Evolutionary conservation across 2,329 filamentous ascomycete genomes (phyloP).

Genomic region (Aspergillus fumigatiaffinis): DNA sequence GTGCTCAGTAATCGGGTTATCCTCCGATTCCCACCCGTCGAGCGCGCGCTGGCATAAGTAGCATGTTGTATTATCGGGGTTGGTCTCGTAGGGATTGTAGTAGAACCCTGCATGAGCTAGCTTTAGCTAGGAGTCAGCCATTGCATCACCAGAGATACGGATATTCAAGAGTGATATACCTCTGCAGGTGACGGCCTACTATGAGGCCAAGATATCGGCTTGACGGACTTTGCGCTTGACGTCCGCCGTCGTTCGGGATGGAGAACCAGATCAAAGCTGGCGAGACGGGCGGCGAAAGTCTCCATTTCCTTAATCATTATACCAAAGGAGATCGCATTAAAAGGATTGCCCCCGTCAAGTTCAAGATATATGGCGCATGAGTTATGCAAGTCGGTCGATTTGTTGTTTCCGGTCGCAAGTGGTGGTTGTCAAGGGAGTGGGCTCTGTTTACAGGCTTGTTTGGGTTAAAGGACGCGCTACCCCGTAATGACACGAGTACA

Average conservation of each 20-base stretch:
- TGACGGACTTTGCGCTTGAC: constrained; percentile 60
- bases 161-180: constrained; percentile 41
- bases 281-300: constrained; percentile 71
- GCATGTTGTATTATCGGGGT: constrained; percentile 83
- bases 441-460: constrained; percentile 23
- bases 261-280: constrained; percentile 69
- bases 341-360: background rate
- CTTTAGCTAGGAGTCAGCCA: constrained; percentile 42
- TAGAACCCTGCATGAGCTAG: constrained; percentile 90
- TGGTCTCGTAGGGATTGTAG: constrained; percentile 70
- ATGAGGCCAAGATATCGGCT: constrained; percentile 71
- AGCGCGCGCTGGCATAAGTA: constrained; percentile 81
- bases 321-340: background rate
- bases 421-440: background rate
- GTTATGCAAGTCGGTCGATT: background rate
- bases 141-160: constrained; percentile 8
- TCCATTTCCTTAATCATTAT: constrained; percentile 44
- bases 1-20: constrained; percentile 81
- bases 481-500: constrained; percentile 11
- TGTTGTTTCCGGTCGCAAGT: background rate
- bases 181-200: constrained; percentile 60
- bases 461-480: constrained; percentile 18
- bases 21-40: constrained; percentile 86
- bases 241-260: constrained; percentile 63
- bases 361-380: background rate